A percentile compares a stretch with the other conserved stretches of the same genome.
Conservation (phyloP, 768 basidiomycete species). For the Candolleomyces eurysporus region DNA sequence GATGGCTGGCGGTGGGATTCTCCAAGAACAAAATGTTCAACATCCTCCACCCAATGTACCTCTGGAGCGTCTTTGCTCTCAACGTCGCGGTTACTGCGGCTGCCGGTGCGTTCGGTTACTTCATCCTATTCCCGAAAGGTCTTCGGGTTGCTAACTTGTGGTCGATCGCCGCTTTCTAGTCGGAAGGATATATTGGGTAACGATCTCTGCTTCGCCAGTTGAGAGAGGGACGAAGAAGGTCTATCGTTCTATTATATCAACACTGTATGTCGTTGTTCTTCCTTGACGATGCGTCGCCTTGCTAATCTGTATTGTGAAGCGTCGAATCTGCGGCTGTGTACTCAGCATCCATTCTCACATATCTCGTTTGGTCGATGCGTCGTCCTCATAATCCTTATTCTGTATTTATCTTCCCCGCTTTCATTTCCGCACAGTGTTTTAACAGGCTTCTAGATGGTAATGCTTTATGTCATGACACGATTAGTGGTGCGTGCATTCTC, state of each 20-base stretch:
- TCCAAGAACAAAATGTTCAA: not conserved
- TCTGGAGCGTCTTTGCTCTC: conserved; percentile 12
- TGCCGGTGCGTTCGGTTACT: conserved; percentile 3
- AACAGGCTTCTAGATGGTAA: conserved; percentile 11
- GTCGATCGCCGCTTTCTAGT: not conserved
- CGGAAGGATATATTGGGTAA: conserved; percentile 9
- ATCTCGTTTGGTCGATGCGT: conserved; percentile 12
- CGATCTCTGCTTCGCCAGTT: conserved; percentile 1
- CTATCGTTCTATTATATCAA: conserved; percentile 10
- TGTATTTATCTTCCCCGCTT: not conserved
- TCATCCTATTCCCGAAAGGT: not conserved
- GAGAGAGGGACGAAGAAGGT: conserved; percentile 5
- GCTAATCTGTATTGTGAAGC: conserved; percentile 7
- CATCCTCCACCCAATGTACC: conserved; percentile 7
- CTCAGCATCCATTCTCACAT: conserved; percentile 18
- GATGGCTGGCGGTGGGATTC: conserved; percentile 8
- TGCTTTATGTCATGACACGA: conserved; percentile 17
- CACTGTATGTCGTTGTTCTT: not conserved
- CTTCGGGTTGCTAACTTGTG: not conserved
- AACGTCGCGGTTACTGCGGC: conserved; percentile 10
- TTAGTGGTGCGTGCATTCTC: conserved; percentile 21
- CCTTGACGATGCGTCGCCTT: no score
- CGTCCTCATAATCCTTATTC: conserved; percentile 10
- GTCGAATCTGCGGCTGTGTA: conserved; percentile 28
- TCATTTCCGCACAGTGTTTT: not conserved